Conservation (phyloP, 78 protist species). For the Mastigamoeba balamuthi region DNA sequence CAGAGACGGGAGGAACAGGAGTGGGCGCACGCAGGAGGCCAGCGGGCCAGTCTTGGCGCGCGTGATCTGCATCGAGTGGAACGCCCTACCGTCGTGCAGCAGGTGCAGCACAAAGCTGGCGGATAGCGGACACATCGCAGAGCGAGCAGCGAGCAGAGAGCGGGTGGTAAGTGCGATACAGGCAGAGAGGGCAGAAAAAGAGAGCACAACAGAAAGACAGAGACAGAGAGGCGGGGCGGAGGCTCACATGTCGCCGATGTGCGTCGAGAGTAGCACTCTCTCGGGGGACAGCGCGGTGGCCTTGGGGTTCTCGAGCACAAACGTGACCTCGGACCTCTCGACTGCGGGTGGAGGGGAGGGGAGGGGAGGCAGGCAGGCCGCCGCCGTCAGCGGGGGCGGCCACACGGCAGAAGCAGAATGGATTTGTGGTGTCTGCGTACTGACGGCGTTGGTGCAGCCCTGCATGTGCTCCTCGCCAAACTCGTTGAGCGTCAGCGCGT, state of each 20-base stretch:
- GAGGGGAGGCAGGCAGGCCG: neutral
- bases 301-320: neutral
- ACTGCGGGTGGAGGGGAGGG: neutral
- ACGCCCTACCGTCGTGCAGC: slow-evolving; percentile 27
- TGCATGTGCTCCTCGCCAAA: slow-evolving; percentile 8
- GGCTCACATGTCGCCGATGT: neutral
- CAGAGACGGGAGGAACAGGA: neutral
- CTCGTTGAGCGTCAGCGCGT: slow-evolving; percentile 25
- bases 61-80: slow-evolving; percentile 14
- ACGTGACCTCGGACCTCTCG: neutral
- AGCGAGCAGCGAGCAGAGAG: neutral
- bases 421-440: too few species aligned
- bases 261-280: neutral
- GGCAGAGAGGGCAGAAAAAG: too few species aligned
- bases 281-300: neutral
- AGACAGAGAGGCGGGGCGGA: too few species aligned
- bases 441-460: too few species aligned
- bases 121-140: neutral
- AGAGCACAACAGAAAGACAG: too few species aligned
- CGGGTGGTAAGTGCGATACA: too few species aligned
- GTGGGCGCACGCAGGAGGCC: slow-evolving; percentile 7
- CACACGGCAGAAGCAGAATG: too few species aligned
- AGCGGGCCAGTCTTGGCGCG: slow-evolving; percentile 42
- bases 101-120: slow-evolving; percentile 12
- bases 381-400: neutral